Evolutionary conservation across 352 stramenopile genomes (phyloP).

Genomic region (Peronospora destructor): DNA sequence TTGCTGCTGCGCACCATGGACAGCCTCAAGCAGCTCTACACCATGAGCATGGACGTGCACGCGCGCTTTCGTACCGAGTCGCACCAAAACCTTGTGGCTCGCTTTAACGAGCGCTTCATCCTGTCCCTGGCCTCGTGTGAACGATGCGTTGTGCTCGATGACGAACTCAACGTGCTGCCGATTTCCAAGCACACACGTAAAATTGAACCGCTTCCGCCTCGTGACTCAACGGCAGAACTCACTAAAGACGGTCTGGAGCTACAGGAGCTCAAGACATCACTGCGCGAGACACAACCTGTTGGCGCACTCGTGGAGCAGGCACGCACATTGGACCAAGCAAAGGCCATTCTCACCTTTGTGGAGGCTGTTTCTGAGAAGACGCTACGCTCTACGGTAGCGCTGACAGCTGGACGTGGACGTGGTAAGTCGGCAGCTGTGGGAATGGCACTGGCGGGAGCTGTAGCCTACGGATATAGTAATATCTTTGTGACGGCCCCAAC

Average conservation of each 20-base stretch:
- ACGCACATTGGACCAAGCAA: conserved; percentile 93
- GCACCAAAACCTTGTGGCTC: conserved; percentile 91
- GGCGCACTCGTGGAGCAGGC: conserved; percentile 92
- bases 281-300: conserved; percentile 93
- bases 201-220: conserved; percentile 76
- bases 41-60: conserved; percentile 97
- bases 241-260: conserved; percentile 86
- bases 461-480: conserved; percentile 89
- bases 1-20: conserved; percentile 97
- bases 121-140: conserved; percentile 92
- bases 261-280: conserved; percentile 90
- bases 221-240: conserved; percentile 48
- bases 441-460: conserved; percentile 76
- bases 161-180: conserved; percentile 99
- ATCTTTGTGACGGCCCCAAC: conserved; percentile 97
- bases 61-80: conserved; percentile 87
- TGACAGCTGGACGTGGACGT: conserved; percentile 88
- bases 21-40: conserved; percentile 98
- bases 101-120: conserved; percentile 99
- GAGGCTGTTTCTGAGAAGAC: conserved; percentile 97
- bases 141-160: conserved; percentile 97
- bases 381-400: conserved; percentile 88
- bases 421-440: conserved; percentile 98
- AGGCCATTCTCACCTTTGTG: conserved; percentile 95
- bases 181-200: conserved; percentile 90